A percentile compares a stretch with the other conserved stretches of the same genome.
phyloP scores from a whole-genome alignment of 2,329 filamentous ascomycete genomes.

The Colletotrichum endophyticum region DNA sequence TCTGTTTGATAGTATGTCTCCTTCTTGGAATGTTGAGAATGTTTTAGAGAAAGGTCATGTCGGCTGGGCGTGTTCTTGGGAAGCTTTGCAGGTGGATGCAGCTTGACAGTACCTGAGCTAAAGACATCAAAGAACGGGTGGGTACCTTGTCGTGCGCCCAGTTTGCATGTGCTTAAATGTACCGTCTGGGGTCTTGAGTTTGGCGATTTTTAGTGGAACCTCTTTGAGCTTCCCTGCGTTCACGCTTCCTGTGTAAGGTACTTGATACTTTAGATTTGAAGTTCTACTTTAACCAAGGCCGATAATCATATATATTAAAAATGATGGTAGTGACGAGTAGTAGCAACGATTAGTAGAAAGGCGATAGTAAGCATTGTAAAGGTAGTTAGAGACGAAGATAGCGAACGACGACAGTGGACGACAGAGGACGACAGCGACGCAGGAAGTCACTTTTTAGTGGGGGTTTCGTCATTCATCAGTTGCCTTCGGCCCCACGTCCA shows the following conservation, averaged over 20 bases:
- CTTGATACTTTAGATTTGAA: not conserved
- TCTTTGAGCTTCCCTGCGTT: not conserved
- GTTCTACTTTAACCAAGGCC: not conserved
- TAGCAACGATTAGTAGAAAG: not conserved
- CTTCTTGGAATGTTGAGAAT: not conserved
- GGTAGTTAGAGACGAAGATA: not conserved
- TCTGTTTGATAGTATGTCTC: not conserved
- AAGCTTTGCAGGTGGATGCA: conserved; percentile 6
- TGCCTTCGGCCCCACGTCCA: conserved; percentile 22
- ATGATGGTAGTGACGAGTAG: not conserved
- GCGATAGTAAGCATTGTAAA: not conserved
- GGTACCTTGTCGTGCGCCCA: not conserved
- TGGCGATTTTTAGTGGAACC: conserved; percentile 5
- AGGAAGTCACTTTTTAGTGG: not conserved
- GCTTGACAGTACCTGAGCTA: not conserved
- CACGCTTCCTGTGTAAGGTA: not conserved
- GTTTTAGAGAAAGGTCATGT: not conserved
- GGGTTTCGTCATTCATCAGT: conserved; percentile 24
- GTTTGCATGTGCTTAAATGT: conserved; percentile 11
- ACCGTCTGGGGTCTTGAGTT: not conserved
- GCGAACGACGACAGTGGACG: not conserved
- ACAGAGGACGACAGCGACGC: not conserved
- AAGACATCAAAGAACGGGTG: not conserved
- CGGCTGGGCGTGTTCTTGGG: not conserved
- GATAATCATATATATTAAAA: not conserved